Evolutionary conservation across 1,139 yeast genomes (phyloP), one percentile per base, ranked within the genome.

Genomic region (Kluyveromyces sp.): DNA sequence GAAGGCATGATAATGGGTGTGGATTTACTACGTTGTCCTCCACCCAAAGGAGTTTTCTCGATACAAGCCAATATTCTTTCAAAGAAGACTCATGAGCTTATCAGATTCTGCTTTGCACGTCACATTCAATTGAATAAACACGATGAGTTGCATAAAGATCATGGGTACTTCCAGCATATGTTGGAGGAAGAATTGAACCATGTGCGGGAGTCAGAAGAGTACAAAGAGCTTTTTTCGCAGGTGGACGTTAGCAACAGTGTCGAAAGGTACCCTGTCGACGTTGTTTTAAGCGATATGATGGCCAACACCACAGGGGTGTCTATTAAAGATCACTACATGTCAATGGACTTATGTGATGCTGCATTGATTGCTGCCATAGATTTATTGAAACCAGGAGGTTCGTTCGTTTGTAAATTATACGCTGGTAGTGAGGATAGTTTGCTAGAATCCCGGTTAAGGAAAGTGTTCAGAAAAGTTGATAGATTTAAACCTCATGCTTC

Each of bases 241-340:
- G 42, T 43, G 10, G 43, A 41, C 3, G 42, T 48, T 4, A 42
- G 45, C 21, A 48, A 44, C 4, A 27, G 38, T 29, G 41, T 45
- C 6, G 52, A 48, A 27, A 46, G 53, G 42, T 60, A 59, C 48
- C 77, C 80, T 4, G 74, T 81, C 47, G 87, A 90, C 65, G 69
- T 90, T 43, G 78, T 90, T 35, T 62, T 92, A 39, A 87, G 97
- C 63, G 98, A 92, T 71, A 82, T 92, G 89, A 78, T 83, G 79
- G 81, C 84, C 45, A 83, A 83, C 58, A 81, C 88, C 2, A 67
- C 83, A 15, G 90, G 90, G 25, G 61, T 81, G 34, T 71, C 75
- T 2, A 72, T 79, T 21, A 72, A 77, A 53, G 90, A 83, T 58
- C 90, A 83, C 60, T 64, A 72, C 2, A 71, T 73, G 45, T 62